Base-by-base conservation (phyloP, 1,284 basidiomycete genomes). In the Rhodotorula sp. region DNA sequence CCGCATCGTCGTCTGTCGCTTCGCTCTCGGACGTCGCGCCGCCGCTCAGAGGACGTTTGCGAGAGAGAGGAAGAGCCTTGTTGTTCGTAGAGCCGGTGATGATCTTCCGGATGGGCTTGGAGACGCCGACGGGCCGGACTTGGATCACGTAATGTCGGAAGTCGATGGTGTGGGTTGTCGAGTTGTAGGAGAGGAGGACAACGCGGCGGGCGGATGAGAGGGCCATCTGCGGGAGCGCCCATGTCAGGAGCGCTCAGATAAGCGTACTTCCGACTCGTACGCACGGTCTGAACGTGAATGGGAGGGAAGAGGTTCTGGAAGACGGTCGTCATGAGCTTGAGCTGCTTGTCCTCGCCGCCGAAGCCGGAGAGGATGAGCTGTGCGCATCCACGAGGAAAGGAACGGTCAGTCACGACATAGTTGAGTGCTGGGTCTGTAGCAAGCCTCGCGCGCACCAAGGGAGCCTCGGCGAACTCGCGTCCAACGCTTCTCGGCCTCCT, bases 131-230 rank as follows among this genome's bases (percentile, higher is more conserved):
- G 1, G 94, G 90, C 77, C 94, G 92, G 65, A 99, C 91, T 15
- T 91, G 90, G 82, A 99, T 98, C 76, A 94, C 85, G 80, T 90
- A 99, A 82, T 99, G 95, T 53, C 95, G 87, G 80, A 94, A 88
- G 78, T 97, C 94, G 78, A 99, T 85, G 11, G 94, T 94, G 55
- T 88, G 89, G 28, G 87, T 89, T 26, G 89, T 87, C 26, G 90
- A 82, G 80, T 94, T 92, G 85, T 98, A 98, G 15, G 94, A 89
- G 65, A 99, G 83, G 66, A 99, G 87, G 46, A 99, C 92, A 67
- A 99, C 89, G 75, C 95, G 87, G 44, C 95, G 90, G 51, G 91
- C 91, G 47, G 88, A 87, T 30, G 91, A 90, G 68, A 94, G 86
- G 30, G 87, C 86, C 78, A 94, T 76, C 69, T 75, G 60, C 1